A percentile compares a stretch with the other conserved stretches of the same genome.
Evolutionary conservation across 495 filamentous ascomycete genomes (phyloP).

Genomic region (Usnea hakonensis): DNA sequence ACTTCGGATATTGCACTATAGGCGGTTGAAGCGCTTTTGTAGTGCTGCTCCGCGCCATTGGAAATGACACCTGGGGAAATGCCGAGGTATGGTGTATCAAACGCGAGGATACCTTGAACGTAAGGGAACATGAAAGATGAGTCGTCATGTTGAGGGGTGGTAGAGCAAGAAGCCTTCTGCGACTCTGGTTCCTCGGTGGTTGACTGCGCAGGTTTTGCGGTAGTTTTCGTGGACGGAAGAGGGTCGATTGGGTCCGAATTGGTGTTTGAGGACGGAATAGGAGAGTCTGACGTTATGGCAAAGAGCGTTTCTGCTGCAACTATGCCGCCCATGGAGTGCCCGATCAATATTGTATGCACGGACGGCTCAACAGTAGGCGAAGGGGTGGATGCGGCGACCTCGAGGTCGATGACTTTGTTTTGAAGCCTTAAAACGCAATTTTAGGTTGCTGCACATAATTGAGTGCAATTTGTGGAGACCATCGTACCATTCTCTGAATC

Average conservation of each 20-base stretch:
- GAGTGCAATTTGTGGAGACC: not conserved
- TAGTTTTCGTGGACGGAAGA: conserved; percentile 20
- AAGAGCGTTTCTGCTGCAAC: conserved; percentile 85
- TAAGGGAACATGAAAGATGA: conserved; percentile 53
- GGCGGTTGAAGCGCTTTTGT: conserved; percentile 62
- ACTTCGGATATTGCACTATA: conserved; percentile 61
- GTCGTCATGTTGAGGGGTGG: conserved; percentile 25
- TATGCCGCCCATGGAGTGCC: conserved; percentile 96
- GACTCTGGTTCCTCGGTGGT: not conserved
- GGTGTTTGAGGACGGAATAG: conserved; percentile 36
- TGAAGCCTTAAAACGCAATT: conserved; percentile 55
- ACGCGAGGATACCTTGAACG: conserved; percentile 80
- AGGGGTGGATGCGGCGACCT: conserved; percentile 72
- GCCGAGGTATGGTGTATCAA: conserved; percentile 91
- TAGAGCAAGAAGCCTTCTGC: conserved; percentile 8
- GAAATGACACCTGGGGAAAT: conserved; percentile 84
- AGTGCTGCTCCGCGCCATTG: conserved; percentile 79
- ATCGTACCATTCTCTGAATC: conserved; percentile 77
- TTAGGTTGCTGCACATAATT: not conserved
- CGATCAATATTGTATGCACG: conserved; percentile 75
- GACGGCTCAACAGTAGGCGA: conserved; percentile 85
- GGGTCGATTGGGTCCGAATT: conserved; percentile 12
- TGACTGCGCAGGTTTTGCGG: not conserved
- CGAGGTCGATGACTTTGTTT: conserved; percentile 87
- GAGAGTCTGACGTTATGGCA: conserved; percentile 57